Evolutionary conservation across 2,329 filamentous ascomycete genomes (phyloP).

Genomic region (Xylariaceae sp.): DNA sequence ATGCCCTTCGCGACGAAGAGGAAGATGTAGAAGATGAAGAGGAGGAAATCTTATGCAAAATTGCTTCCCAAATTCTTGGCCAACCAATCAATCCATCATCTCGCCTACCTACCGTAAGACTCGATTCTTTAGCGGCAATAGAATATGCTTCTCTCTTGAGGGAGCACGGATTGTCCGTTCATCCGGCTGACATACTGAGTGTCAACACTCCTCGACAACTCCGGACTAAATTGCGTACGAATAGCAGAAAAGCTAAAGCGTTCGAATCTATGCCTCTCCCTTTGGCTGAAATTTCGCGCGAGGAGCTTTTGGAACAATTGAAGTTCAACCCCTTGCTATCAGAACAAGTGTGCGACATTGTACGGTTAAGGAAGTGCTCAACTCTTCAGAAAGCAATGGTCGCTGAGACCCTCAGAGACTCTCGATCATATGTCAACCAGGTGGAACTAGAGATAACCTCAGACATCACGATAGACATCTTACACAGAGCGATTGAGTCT

Average conservation of each 20-base stretch:
- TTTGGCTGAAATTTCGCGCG: neutral
- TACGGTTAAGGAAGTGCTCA: conserved; percentile 59
- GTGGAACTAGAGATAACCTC: conserved; percentile 58
- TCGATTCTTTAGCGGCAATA: conserved; percentile 42
- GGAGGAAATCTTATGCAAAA: conserved; percentile 33
- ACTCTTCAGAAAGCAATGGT: conserved; percentile 78
- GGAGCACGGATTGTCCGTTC: conserved; percentile 48
- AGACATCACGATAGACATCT: conserved; percentile 30
- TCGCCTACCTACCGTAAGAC: conserved; percentile 31
- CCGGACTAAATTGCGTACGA: too few relatives aligned
- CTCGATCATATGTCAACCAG: conserved; percentile 71
- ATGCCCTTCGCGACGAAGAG: neutral
- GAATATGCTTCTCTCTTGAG: conserved; percentile 61
- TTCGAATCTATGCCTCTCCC: too few relatives aligned
- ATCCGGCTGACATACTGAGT: conserved; percentile 59
- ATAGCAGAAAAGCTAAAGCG: conserved; percentile 5
- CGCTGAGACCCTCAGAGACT: conserved; percentile 60
- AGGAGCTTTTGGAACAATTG: conserved; percentile 1
- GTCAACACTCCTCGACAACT: conserved; percentile 40
- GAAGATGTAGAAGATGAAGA: conserved; percentile 29
- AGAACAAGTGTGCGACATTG: conserved; percentile 26
- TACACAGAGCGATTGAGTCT: conserved; percentile 47
- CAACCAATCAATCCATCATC: conserved; percentile 25
- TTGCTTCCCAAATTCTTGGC: conserved; percentile 28
- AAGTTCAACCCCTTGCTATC: conserved; percentile 10